Base-by-base conservation (phyloP, 805 yeast species). In the Isabelozyma heimii region DNA sequence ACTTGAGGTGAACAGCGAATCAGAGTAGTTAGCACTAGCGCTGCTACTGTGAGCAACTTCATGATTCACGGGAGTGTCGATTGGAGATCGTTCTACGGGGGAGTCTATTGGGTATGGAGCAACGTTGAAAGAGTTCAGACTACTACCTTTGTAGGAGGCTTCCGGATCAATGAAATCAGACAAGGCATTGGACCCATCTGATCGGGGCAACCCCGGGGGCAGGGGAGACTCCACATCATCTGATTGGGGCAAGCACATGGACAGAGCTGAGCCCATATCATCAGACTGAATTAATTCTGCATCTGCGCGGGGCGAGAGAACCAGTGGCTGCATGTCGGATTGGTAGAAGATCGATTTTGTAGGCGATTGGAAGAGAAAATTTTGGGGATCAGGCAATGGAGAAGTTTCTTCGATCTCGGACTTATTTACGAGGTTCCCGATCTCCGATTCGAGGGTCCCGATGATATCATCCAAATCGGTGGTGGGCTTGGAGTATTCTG, bases 401-500 rank as follows among this genome's bases (percentile, higher is more conserved):
- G 44, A 42, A 8, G 44, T 42, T 30, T 42, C 20, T 26, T 27
- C 14, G 15, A 12, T 30, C 1, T 14, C 37, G 30, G 16, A n/a
- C 40, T 16, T 28, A 24, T 16, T 30, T 30, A 30, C 43, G 42
- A 61, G 54, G 37, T 52, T 55, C 44, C 54, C 64, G 35, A 65
- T 61, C 44, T 64, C 67, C 13, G 46, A 44, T 33, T 63, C 65
- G 24, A 65, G 46, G 16, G 59, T 49, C 7, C 53, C 63, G 26
- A 64, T 63, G 33, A 65, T 53, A 48, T 65, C 67, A 37, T 52
- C 48, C 42, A 60, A 43, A 14, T 52, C 48, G 9, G 35, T 30
- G 35, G 35, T 10, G 8, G 10, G 10, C 40, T 33, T 45, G 28
- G 16, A 40, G 44, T 3, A 43, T 39, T n/a, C 40, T 15, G 38